phyloP scores from a whole-genome alignment of 495 filamentous ascomycete genomes.

The Xanthoparmelia taractica region DNA sequence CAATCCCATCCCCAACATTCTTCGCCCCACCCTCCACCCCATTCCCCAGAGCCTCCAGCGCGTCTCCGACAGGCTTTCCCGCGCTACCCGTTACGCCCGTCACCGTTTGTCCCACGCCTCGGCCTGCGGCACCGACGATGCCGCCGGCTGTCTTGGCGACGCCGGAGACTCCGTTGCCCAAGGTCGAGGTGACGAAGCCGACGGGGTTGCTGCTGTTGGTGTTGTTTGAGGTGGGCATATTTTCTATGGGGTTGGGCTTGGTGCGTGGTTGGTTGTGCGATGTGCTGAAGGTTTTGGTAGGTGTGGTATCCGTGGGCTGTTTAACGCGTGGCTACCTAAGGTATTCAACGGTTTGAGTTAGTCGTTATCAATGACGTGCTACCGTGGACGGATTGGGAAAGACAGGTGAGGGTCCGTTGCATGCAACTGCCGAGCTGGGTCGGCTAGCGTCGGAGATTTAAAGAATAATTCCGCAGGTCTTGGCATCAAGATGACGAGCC shows the following conservation, averaged over 20 bases:
- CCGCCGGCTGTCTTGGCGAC: conserved; percentile 60
- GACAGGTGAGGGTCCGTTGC: background rate
- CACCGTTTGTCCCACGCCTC: conserved; percentile 57
- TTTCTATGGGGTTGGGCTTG: too few species aligned
- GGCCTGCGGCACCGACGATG: conserved; percentile 57
- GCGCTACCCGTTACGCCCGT: conserved; percentile 53
- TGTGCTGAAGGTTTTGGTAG: too few species aligned
- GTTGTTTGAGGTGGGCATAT: conserved; percentile 20
- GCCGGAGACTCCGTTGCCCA: conserved; percentile 56
- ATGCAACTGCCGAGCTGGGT: background rate
- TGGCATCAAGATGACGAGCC: background rate
- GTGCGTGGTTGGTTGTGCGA: too few species aligned
- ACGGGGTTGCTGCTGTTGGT: conserved; percentile 25
- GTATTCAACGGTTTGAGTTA: too few species aligned
- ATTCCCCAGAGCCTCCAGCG: conserved; percentile 54
- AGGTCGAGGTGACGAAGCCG: conserved; percentile 44
- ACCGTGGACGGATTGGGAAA: background rate
- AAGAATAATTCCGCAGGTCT: background rate
- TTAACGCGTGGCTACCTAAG: too few species aligned
- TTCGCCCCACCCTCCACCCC: conserved; percentile 55
- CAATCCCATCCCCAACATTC: conserved; percentile 62
- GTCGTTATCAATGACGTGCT: background rate
- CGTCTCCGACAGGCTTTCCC: conserved; percentile 60
- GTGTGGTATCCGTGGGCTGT: background rate
- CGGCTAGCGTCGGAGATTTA: background rate